Percentiles rank a stretch among this genome's conserved stretches.
phyloP scores from a whole-genome alignment of 441 rosid species.

The Theobroma grandiflorum region DNA sequence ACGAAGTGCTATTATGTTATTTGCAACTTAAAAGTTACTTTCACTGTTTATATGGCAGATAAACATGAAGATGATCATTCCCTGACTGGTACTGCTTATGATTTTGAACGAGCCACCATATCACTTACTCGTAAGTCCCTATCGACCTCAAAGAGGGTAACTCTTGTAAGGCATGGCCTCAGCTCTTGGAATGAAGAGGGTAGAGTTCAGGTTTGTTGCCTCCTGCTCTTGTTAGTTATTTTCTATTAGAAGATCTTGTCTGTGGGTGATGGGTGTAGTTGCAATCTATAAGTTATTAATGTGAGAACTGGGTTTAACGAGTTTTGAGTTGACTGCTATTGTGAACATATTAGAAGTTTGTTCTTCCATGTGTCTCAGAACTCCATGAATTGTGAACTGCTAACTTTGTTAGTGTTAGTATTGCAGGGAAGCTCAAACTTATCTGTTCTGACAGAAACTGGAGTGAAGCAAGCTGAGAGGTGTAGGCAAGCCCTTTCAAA shows the following conservation, averaged over 20 bases:
- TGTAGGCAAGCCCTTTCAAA: slow-evolving; percentile 55
- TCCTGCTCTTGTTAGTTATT: not conserved
- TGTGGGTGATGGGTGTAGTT: not conserved
- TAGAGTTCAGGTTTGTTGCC: slow-evolving; percentile 61
- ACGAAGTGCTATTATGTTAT: not conserved
- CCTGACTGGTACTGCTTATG: slow-evolving; percentile 61
- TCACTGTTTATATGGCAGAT: slow-evolving; percentile 37
- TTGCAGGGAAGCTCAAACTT: slow-evolving; percentile 67
- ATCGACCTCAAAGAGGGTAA: slow-evolving; percentile 55
- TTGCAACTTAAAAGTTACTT: slow-evolving; percentile 18
- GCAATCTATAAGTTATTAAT: not conserved
- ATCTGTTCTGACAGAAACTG: slow-evolving; percentile 64
- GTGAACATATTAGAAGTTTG: not conserved
- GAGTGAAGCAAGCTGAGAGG: slow-evolving; percentile 63
- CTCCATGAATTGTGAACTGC: not conserved
- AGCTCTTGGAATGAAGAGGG: slow-evolving; percentile 73
- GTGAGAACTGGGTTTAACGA: not conserved
- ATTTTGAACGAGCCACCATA: slow-evolving; percentile 58
- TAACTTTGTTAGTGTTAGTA: slow-evolving; percentile 22
- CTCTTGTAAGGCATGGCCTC: slow-evolving; percentile 70
- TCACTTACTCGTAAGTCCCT: slow-evolving; percentile 49
- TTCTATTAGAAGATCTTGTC: not conserved
- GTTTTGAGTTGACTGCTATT: not conserved
- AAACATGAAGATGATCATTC: slow-evolving; percentile 39
- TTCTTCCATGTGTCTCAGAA: not conserved